Percentiles rank a stretch among this genome's conserved stretches.
Evolutionary conservation across 352 stramenopile species (phyloP).

Genomic region (Paralagenidium karlingii): DNA sequence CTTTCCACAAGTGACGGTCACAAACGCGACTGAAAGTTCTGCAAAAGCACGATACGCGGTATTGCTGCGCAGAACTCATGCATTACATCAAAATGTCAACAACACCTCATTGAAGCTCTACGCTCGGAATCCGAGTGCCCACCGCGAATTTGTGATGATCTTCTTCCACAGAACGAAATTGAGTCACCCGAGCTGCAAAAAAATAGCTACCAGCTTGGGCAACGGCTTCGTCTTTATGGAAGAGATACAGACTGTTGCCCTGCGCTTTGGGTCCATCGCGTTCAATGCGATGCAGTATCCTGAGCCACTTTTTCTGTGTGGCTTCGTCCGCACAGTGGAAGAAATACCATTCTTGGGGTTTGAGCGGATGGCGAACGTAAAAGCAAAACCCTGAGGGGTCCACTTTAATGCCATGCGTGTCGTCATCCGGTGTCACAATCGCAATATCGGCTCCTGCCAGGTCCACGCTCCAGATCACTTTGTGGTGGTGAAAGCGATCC

Average conservation of each 20-base stretch:
- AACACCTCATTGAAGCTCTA: neutral
- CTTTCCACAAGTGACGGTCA: constrained; percentile 28
- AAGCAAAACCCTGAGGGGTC: constrained; percentile 45
- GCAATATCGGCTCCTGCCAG: constrained; percentile 36
- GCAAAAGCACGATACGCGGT: constrained; percentile 45
- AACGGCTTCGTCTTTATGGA: no score
- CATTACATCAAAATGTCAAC: neutral
- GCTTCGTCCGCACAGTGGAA: constrained; percentile 22
- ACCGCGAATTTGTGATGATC: no score
- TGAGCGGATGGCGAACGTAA: constrained; percentile 27
- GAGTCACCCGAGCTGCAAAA: no score
- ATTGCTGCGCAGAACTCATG: constrained; percentile 18
- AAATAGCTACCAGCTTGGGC: no score
- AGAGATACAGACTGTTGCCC: no score
- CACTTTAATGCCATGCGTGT: constrained; percentile 26
- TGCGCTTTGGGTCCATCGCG: constrained; percentile 25
- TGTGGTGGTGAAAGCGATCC: constrained; percentile 28
- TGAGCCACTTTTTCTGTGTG: constrained; percentile 46
- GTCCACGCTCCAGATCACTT: constrained; percentile 32
- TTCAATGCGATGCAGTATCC: constrained; percentile 20
- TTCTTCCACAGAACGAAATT: no score
- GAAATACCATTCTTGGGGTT: constrained; percentile 24
- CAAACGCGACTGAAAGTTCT: constrained; percentile 36
- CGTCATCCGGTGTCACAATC: constrained; percentile 37
- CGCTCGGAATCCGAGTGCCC: no score